Evolutionary conservation across 495 filamentous ascomycete species (phyloP), one percentile per base, ranked within the genome.

Genomic region (Aspergillus mulundensis): DNA sequence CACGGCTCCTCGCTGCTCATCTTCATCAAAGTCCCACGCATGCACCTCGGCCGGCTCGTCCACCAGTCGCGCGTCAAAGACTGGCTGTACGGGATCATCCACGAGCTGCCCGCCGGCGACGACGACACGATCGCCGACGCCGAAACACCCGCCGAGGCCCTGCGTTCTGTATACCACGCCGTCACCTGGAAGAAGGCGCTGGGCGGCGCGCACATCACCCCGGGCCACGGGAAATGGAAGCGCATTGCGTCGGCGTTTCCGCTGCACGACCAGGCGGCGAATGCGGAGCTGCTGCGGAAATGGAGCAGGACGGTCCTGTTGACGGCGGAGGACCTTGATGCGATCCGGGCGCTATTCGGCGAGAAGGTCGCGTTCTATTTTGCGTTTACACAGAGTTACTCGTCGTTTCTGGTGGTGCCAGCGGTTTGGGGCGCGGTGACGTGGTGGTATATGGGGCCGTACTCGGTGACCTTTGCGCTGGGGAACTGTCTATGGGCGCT

Each of bases 361-460:
- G 94, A 97, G 73, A 91, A 88, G 78, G 79, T 97, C 47, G 94
- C 90, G 20, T 97, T 90, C 66, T 98, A 98, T 71, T 97, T 95
- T 66, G 91, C 93, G 3, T 98, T 98, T 71, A 80, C 94, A 39
- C 89, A 95, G 67, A 86, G 86, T 8, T 98, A 98, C 69, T 92
- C 95, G 56, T 72, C 81, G 23, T 95, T 95, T 62, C 71, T 96
- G n/a, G 64, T 87, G 12, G 86, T 92, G 51, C 91, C 91, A 0
- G 91, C 93, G 0, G 80, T 70, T 18, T 84, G 93, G 65, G 94
- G 94, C 6, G 75, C 87, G 36, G 74, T 83, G 2, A 80, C 85
- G 15, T 96, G 89, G 88, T 62, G 89, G 11, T 69, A 96, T 21
- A 77, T 94, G 5, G 90, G 92, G 1, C 77, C 86, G 38, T 98